These are phyloP conservation scores for Rhododendron simsii DNA, from an alignment of 148 eudicot species.

Conservation along the genomic window DNA sequence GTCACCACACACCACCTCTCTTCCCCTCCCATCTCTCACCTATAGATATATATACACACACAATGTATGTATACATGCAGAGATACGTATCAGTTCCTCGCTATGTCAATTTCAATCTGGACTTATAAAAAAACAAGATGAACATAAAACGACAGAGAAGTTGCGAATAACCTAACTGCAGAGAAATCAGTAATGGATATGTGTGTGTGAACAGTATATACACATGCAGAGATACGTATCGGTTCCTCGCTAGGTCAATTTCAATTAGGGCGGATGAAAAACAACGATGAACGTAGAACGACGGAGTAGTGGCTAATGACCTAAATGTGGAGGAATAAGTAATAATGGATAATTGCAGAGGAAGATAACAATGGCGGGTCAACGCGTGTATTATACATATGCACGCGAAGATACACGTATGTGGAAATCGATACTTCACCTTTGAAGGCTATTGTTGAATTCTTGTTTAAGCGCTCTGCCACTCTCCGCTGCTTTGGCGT, in stretches of 20 bases:
- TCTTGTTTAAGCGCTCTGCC: neutral
- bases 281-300: neutral
- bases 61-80: neutral
- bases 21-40: constrained; percentile 22
- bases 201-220: neutral
- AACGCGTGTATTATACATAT: neutral
- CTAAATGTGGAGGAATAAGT: neutral
- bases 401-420: neutral
- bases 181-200: too few relatives aligned
- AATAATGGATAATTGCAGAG: neutral
- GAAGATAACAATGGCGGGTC: neutral
- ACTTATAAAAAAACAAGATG: neutral
- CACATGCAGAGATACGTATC: neutral
- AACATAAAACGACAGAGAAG: neutral
- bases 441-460: neutral
- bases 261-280: neutral
- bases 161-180: too few relatives aligned
- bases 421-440: neutral
- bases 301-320: neutral
- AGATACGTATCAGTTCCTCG: neutral
- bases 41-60: neutral
- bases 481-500: neutral
- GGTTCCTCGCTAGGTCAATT: neutral
- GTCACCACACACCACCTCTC: constrained; percentile 89
- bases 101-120: neutral